Conservation (phyloP, 2,329 filamentous ascomycete genomes). For the Colletotrichum sp. region DNA sequence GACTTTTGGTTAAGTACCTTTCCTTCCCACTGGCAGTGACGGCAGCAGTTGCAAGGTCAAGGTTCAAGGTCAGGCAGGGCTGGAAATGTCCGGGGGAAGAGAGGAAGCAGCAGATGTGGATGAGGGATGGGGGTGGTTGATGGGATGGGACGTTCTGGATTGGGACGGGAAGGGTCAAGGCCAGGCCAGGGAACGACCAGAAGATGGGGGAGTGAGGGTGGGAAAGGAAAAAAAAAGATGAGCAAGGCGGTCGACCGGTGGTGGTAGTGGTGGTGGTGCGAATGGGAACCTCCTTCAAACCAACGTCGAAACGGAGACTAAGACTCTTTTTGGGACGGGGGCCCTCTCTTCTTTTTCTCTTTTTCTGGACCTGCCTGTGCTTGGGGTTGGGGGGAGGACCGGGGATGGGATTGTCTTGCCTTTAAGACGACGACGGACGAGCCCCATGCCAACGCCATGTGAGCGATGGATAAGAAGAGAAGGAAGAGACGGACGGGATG, state of each 20-base stretch:
- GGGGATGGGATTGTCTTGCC: not conserved
- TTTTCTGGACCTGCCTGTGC: not conserved
- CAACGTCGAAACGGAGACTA: slow-evolving; percentile 19
- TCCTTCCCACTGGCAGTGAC: not conserved
- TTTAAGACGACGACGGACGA: not conserved
- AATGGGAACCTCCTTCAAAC: slow-evolving; percentile 25
- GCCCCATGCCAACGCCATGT: not conserved
- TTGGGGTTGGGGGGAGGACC: not conserved
- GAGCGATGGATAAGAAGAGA: not conserved
- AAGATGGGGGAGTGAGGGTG: not conserved
- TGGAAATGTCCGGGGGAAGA: not conserved
- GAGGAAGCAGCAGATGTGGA: not conserved
- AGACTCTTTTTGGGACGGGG: not conserved
- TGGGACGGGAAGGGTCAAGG: not conserved
- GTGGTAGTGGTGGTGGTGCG: slow-evolving; percentile 12
- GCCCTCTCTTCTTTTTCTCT: not conserved
- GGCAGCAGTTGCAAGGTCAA: not conserved
- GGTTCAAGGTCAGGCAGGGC: not conserved
- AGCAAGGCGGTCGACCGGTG: not conserved
- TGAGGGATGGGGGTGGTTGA: not conserved
- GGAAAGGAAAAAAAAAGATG: not conserved
- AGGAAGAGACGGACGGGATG: not conserved
- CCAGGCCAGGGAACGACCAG: not conserved
- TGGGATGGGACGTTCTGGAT: not conserved
- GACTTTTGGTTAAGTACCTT: slow-evolving; percentile 21